phyloP scores from a whole-genome alignment of 2,329 filamentous ascomycete species.

The Aspergillus pseudoglaucus region DNA sequence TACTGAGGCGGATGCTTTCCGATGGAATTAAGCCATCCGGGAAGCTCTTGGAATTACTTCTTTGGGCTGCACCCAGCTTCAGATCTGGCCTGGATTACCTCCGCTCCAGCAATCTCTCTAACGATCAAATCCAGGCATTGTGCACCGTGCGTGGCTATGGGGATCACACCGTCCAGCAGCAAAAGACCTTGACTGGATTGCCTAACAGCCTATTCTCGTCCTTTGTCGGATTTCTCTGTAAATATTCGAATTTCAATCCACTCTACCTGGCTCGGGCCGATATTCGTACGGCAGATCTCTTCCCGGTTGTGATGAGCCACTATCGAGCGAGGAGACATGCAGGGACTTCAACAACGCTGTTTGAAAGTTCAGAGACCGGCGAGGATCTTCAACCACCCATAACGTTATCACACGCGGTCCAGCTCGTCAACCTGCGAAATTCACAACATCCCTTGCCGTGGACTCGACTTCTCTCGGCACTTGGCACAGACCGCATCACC shows the following conservation, averaged over 20 bases:
- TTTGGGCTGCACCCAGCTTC: conserved; percentile 39
- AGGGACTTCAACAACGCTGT: conserved; percentile 13
- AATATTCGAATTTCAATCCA: conserved; percentile 16
- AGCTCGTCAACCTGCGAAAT: conserved; percentile 25
- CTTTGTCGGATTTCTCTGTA: conserved; percentile 39
- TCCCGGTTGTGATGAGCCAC: conserved; percentile 20
- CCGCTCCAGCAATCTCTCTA: conserved; percentile 26
- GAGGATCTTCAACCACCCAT: conserved; percentile 17
- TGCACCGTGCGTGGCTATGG: conserved; percentile 17
- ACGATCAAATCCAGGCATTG: conserved; percentile 25
- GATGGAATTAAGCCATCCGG: conserved; percentile 38
- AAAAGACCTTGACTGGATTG: conserved; percentile 20
- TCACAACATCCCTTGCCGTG: conserved; percentile 29
- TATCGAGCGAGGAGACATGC: conserved; percentile 1
- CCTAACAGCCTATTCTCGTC: conserved; percentile 37
- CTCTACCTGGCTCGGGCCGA: conserved; percentile 7
- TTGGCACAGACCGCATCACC: conserved; percentile 19
- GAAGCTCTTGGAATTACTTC: conserved; percentile 44
- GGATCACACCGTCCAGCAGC: conserved; percentile 9
- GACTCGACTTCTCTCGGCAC: conserved; percentile 29
- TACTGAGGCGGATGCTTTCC: conserved; percentile 46
- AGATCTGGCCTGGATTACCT: conserved; percentile 40
- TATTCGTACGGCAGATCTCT: conserved; percentile 18
- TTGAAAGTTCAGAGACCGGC: conserved; percentile 4
- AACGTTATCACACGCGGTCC: conserved; percentile 31